Base-by-base conservation (phyloP, 2,329 filamentous ascomycete genomes). In the Metarhizium sp. region DNA sequence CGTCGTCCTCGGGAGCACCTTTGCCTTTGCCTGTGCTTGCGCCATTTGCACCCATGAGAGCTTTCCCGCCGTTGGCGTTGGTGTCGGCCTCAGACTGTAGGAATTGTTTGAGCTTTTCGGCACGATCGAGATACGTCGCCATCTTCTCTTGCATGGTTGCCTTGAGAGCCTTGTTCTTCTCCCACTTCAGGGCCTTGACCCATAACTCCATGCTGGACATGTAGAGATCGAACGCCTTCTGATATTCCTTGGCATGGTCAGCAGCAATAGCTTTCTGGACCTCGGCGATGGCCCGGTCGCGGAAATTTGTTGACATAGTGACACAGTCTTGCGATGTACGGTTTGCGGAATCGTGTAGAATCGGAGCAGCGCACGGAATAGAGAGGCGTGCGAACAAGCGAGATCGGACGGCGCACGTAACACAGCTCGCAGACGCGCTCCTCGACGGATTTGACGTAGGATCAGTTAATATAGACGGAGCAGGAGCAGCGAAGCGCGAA, bases 161-260 rank as follows among this genome's bases (percentile, higher is more conserved):
- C 78, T 97, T 97, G 60, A 90, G 92, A 65, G 92, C 92, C 60
- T 88, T 85, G 75, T 96, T 97, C 82, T 97, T 99, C 77, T 99
- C 94, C 92, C 92, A 99, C 79, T 99, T 99, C 58, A 99, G 81
- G 38, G 94, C 94, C 59, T 97, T 88, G 88, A 99, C 96, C 79
- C 97, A 99, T 57, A 97, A 84, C 75, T 99, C 92, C 64, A 99
- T 88, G 52, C 92, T 87, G 63, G 90, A 86, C 78, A 96, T 96
- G 82, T 99, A 99, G 60, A 88, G 81, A 69, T 96, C 89, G 72
- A 97, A 97, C 55, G 94, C 94, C 73, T 95, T 92, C 66, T 96
- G 91, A 75, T 99, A 99, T 70, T 97, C 90, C 69, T 90, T 92
- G 49, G 89, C 88, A 62, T 92, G 95, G 77, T 99, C 94, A 65